Conservation (phyloP, 805 yeast genomes). For the Naumovozyma baii region DNA sequence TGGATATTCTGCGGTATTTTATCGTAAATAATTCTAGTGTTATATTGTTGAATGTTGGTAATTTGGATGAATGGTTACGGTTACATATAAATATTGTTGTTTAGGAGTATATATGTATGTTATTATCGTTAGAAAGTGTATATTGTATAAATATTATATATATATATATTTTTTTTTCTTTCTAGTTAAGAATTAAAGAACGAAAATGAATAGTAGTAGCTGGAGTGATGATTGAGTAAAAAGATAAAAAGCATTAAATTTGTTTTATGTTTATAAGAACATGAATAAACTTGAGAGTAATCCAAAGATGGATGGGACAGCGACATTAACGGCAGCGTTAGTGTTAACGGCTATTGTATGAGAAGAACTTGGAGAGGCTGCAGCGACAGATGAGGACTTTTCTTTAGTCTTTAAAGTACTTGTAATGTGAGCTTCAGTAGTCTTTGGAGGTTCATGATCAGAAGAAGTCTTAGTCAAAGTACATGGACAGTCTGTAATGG, state of each 20-base stretch:
- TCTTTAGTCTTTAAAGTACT: neutral
- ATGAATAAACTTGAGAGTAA: conserved; percentile 5
- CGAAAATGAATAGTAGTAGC: neutral
- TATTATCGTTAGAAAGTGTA: neutral
- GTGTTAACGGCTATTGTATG: conserved; percentile 1
- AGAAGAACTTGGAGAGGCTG: conserved; percentile 5
- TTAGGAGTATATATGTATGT: neutral
- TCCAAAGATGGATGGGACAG: conserved; percentile 9
- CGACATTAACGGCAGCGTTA: conserved; percentile 8
- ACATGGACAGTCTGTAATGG: conserved; percentile 84
- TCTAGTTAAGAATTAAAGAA: neutral
- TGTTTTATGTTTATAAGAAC: conserved; percentile 5
- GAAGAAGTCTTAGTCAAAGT: conserved; percentile 35
- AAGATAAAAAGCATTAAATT: no score
- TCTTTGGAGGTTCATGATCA: no score
- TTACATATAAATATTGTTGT: conserved; percentile 27
- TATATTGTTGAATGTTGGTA: conserved; percentile 16
- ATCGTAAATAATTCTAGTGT: conserved; percentile 14
- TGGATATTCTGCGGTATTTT: conserved; percentile 17
- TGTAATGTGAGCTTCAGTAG: no score
- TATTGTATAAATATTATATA: neutral
- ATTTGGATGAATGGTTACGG: conserved; percentile 30
- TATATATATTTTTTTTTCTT: no score
- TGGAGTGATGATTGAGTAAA: neutral
- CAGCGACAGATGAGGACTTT: conserved; percentile 5